phyloP scores from a whole-genome alignment of 2,329 filamentous ascomycete species.

The Talaromyces funiculosus region DNA sequence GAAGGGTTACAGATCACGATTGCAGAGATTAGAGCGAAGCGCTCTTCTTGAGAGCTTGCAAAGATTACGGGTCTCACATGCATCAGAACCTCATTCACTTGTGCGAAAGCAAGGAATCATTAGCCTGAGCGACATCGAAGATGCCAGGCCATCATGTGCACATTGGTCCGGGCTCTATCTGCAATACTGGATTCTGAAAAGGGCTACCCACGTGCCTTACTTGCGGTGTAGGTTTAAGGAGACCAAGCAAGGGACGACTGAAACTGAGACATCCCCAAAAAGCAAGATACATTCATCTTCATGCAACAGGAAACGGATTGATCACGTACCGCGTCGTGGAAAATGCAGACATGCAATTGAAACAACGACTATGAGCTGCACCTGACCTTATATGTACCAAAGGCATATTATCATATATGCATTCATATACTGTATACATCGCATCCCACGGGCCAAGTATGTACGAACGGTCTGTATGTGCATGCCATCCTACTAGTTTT shows the following conservation, averaged over 20 bases:
- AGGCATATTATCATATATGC: background rate
- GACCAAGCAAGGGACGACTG: background rate
- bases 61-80: background rate
- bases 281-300: background rate
- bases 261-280: background rate
- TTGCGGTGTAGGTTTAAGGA: background rate
- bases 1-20: slow-evolving; percentile 53
- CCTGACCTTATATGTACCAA: background rate
- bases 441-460: background rate
- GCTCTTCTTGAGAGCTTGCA: background rate
- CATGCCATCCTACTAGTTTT: background rate
- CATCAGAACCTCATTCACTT: background rate
- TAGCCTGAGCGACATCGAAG: background rate
- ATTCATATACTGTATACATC: background rate
- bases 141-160: background rate
- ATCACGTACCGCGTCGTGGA: background rate
- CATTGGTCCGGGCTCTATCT: background rate
- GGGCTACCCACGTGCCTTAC: background rate
- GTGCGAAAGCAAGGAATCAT: background rate
- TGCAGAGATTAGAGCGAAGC: slow-evolving; percentile 25
- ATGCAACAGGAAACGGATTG: background rate
- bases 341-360: background rate
- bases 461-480: background rate
- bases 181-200: background rate
- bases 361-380: background rate